A percentile compares a stretch with the other conserved stretches of the same genome.
phyloP scores from a whole-genome alignment of 306 rosid species.

The Mucuna pruriens region DNA sequence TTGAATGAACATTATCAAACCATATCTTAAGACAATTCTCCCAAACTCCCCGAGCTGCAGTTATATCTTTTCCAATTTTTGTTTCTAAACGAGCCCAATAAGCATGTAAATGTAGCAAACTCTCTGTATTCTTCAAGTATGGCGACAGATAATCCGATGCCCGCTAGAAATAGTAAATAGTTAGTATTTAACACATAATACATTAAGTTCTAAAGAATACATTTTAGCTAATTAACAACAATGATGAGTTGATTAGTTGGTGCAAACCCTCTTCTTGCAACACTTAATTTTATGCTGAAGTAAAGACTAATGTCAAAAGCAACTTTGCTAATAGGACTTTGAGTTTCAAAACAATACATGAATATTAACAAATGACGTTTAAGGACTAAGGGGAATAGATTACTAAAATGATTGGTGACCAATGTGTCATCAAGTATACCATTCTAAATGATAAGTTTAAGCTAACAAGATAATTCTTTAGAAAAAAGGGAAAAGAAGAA shows the following conservation, averaged over 20 bases:
- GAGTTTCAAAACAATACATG: constrained; percentile 15
- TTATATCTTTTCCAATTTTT: constrained; percentile 62
- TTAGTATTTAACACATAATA: constrained; percentile 37
- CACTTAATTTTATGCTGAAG: neutral
- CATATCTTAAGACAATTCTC: constrained; percentile 83
- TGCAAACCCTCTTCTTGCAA: constrained; percentile 4
- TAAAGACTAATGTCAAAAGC: constrained; percentile 13
- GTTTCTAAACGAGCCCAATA: constrained; percentile 94
- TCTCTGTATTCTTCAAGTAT: constrained; percentile 78
- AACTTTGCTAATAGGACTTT: neutral
- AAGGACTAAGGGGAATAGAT: neutral
- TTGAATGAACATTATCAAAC: constrained; percentile 48
- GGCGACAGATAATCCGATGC: constrained; percentile 84
- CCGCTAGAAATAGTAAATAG: constrained; percentile 54
- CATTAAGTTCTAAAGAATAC: neutral
- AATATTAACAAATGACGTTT: neutral
- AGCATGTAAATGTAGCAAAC: constrained; percentile 67
- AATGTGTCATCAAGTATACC: constrained; percentile 5
- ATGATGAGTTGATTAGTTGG: neutral
- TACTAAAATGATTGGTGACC: neutral
- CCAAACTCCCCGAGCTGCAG: constrained; percentile 92
- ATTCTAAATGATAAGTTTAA: neutral
- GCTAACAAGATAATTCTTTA: neutral
- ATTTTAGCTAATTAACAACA: neutral
- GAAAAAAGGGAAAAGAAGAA: neutral